Evolutionary conservation across 2,329 filamentous ascomycete species (phyloP), one percentile per base, ranked within the genome.

Genomic region (Sclerotinia borealis): DNA sequence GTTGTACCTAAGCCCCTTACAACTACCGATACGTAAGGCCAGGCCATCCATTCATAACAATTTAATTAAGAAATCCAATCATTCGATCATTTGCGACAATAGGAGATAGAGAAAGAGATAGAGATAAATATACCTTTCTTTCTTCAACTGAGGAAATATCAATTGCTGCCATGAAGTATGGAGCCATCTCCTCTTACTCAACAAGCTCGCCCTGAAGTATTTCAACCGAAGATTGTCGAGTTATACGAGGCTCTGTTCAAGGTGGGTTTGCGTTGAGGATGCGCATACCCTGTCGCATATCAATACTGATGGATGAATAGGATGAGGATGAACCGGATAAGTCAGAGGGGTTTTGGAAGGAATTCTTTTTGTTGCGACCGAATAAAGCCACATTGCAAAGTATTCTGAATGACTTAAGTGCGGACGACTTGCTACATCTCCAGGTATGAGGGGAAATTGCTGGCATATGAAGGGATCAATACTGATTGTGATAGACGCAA

Each of bases 151-250:
- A 55, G 37, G 17, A 55, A 43, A 34, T 34, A 56, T 39, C 31
- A 27, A 63, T 59, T 68, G 66, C 64, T 71, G 68, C 64, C 67
- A 73, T 73, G 71, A 70, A 71, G 63, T 62, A 96, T 96, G 91
- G 91, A 96, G 80, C 84, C 87, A 71, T 98, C 93, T 75, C 95
- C 95, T 68, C 85, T 99, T 75, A 96, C 93, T 63, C 92, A 96
- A 78, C 92, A 97, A 82, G 86, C 86, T 77, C 86, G 92, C 72
- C 95, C 93, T 61, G 90, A 96, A 76, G 85, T 89, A 47, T 97
- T 99, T 75, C 90, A 96, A 77, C 93, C 91, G 61, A 99, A 99
- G 80, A 91, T 99, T 69, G 89, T 96, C 65, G 84, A 90, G 76
- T 85, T 98, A 59, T 99, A 99, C 77, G 86, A 93, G 72, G 83